Evolutionary conservation across 2,329 filamentous ascomycete species (phyloP).

Genomic region (Malbranchea zuffiana): DNA sequence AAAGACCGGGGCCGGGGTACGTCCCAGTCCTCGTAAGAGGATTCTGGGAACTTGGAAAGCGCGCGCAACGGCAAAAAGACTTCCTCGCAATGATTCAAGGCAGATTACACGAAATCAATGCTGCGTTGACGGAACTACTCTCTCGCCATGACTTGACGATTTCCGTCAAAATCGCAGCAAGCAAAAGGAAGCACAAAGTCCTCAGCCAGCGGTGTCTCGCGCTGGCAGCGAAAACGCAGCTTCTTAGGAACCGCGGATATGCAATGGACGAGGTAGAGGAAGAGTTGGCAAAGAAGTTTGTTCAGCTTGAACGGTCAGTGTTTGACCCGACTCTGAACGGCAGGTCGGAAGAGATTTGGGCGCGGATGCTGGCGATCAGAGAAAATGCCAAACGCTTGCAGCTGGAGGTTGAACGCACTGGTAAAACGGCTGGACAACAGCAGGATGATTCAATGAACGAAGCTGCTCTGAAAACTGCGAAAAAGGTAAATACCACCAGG

Average conservation of each 20-base stretch:
- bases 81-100: constrained; percentile 48
- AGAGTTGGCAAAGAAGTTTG: constrained; percentile 50
- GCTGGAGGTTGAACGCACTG: constrained; percentile 48
- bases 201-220: constrained; percentile 50
- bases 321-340: constrained; percentile 51
- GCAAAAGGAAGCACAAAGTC: constrained; percentile 48
- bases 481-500: constrained; percentile 41
- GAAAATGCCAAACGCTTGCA: constrained; percentile 50
- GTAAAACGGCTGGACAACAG: constrained; percentile 29
- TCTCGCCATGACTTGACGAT: constrained; percentile 51
- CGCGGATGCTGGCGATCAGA: constrained; percentile 51
- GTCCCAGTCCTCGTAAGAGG: constrained; percentile 52
- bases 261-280: constrained; percentile 55
- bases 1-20: constrained; percentile 46
- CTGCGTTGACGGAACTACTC: constrained; percentile 47
- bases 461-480: constrained; percentile 47
- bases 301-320: constrained; percentile 47
- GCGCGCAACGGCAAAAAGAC: constrained; percentile 47
- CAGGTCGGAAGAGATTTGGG: constrained; percentile 56
- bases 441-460: constrained; percentile 43
- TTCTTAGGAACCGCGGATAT: constrained; percentile 53
- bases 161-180: constrained; percentile 47
- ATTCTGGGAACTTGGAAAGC: constrained; percentile 48
- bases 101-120: constrained; percentile 55
- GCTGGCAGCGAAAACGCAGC: constrained; percentile 54